phyloP scores from a whole-genome alignment of 495 filamentous ascomycete genomes.

The Aspergillus panamensis region DNA sequence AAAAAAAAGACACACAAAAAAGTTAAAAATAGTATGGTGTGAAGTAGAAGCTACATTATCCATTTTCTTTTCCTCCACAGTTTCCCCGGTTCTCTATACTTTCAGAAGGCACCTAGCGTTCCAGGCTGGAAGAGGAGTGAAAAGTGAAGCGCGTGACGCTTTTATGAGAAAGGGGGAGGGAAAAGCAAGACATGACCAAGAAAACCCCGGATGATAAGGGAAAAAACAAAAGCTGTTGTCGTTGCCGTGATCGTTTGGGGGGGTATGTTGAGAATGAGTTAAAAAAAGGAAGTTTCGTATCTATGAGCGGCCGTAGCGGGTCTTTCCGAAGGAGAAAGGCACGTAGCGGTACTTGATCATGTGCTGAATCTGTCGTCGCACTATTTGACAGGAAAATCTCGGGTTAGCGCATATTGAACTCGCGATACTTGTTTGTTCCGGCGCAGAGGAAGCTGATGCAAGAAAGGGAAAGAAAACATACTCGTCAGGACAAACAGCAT shows the following conservation, averaged over 20 bases:
- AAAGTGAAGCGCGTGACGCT: neutral
- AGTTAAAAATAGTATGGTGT: slow-evolving; percentile 9
- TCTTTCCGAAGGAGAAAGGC: slow-evolving; percentile 91
- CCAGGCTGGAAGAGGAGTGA: neutral
- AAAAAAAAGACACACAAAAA: slow-evolving; percentile 2
- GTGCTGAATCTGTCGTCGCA: slow-evolving; percentile 98
- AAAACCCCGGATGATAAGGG: neutral
- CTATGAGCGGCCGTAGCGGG: slow-evolving; percentile 60
- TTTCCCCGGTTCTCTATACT: neutral
- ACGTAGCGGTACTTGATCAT: slow-evolving; percentile 99
- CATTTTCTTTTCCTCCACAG: neutral
- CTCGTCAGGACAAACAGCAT: slow-evolving; percentile 93
- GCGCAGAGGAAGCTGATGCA: neutral
- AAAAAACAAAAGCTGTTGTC: neutral
- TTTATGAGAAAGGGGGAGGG: neutral
- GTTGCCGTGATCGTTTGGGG: slow-evolving; percentile 4
- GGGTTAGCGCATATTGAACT: neutral
- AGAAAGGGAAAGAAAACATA: slow-evolving; percentile 46
- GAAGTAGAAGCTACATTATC: slow-evolving; percentile 20
- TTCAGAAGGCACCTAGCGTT: neutral
- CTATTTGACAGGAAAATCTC: slow-evolving; percentile 38
- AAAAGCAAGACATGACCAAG: neutral
- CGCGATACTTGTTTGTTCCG: neutral
- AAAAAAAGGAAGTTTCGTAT: slow-evolving; percentile 1
- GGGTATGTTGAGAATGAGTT: neutral